Evolutionary conservation across 192 early-diverging fungal genomes (phyloP), one percentile per base, ranked within the genome.

Genomic region (Backusella parvicylindrica): DNA sequence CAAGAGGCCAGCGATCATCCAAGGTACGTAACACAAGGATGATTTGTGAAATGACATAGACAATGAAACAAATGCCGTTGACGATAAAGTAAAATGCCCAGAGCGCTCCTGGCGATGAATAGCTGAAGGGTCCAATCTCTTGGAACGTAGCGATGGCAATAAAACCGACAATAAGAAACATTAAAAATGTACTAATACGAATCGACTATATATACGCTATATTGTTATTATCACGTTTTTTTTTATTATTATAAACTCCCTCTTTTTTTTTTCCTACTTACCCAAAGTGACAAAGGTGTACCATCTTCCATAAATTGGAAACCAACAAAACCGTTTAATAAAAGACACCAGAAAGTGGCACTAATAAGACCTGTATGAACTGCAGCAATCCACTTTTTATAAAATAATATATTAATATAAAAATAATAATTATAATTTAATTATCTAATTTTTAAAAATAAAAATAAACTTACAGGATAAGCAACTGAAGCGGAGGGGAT

Each of bases 301-400:
- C 95, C 95, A 74, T 96, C 95, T 82, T 96, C 94, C 28, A 91
- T 88, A 87, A 93, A 95, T 77, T 95, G 94, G 79, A 96, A 96
- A 31, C 92, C 92, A 26, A 96, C 93, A 81, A 96, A 94, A 31
- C 93, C 95, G 80, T 95, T 96, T 28, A 95, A 75, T 47, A 96
- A 83, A 70, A 96, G 78, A 73, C 89, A 91, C 92, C 92, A 95
- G 67, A 94, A 89, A 12, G 93, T 94, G 6, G 92, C 90, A 68
- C 92, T 88, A 40, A 90, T 88, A 37, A 95, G 74, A 60, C 89
- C 87, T 35, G 92, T 71, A 81, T 95, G 91, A 0, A 86, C 86
- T 6, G 93, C 91, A 16, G 89, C 86, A 75, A 94, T 88, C 75
- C 91, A 94, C 93, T 93, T 81, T 23, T 18, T 18, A 74, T 60